Evolutionary conservation across 345 rosid species (phyloP).

Genomic region (Dipteronia dyeriana): DNA sequence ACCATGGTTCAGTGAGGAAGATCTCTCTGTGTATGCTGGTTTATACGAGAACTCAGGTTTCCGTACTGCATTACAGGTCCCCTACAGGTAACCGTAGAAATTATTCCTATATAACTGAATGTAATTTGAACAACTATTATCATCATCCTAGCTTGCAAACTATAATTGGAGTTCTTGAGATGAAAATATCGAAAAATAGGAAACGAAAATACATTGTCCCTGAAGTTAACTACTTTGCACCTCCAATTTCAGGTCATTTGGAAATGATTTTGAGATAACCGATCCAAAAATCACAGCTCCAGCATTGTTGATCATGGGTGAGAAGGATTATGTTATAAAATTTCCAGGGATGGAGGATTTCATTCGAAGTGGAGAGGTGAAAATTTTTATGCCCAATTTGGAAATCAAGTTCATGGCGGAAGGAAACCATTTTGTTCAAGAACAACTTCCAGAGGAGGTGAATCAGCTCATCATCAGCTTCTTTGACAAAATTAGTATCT

Average conservation of each 20-base stretch:
- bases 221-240: background rate
- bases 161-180: too few relatives aligned
- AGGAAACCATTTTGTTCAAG: slow-evolving; percentile 45
- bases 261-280: slow-evolving; percentile 10
- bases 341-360: slow-evolving; percentile 34
- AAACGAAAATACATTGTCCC: background rate
- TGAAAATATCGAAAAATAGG: background rate
- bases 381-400: slow-evolving; percentile 40
- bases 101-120: background rate
- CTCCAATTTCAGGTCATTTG: slow-evolving; percentile 17
- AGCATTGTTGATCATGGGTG: slow-evolving; percentile 39
- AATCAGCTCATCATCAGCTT: slow-evolving; percentile 36
- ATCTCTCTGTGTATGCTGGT: slow-evolving; percentile 45
- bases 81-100: slow-evolving; percentile 43
- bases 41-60: slow-evolving; percentile 54
- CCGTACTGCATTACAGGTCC: slow-evolving; percentile 40
- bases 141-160: too few relatives aligned
- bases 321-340: slow-evolving; percentile 37
- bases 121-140: background rate
- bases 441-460: slow-evolving; percentile 37
- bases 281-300: slow-evolving; percentile 37
- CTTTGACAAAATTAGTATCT: slow-evolving; percentile 29
- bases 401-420: slow-evolving; percentile 34
- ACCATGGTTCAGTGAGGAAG: slow-evolving; percentile 49
- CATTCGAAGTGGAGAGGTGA: slow-evolving; percentile 31